phyloP scores from a whole-genome alignment of 495 filamentous ascomycete genomes.

The Lichina pygmaea region DNA sequence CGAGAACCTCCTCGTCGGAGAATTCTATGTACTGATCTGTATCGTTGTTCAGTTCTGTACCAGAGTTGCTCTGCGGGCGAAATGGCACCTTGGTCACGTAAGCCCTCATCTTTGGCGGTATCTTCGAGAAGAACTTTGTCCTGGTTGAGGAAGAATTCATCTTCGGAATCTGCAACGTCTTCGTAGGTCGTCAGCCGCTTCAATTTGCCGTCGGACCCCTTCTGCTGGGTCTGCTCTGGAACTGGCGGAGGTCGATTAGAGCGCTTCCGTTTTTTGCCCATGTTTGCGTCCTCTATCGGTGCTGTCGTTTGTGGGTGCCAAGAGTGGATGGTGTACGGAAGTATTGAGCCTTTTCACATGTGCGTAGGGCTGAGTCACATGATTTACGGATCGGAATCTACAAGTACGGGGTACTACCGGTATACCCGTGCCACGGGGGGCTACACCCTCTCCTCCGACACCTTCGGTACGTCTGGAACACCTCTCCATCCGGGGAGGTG shows the following conservation, averaged over 20 bases:
- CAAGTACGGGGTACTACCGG: too few species aligned
- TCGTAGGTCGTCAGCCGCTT: slow-evolving; percentile 39
- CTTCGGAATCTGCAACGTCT: slow-evolving; percentile 74
- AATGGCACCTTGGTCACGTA: too few species aligned
- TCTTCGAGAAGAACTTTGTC: slow-evolving; percentile 73
- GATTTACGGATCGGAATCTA: too few species aligned
- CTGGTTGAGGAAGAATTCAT: slow-evolving; percentile 63
- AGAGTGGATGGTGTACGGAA: too few species aligned
- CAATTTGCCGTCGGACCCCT: slow-evolving; percentile 25
- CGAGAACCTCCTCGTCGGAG: slow-evolving; percentile 77
- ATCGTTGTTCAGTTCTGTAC: background rate
- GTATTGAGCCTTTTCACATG: too few species aligned
- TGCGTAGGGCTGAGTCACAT: too few species aligned
- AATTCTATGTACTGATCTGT: slow-evolving; percentile 32
- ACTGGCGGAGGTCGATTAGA: slow-evolving; percentile 13
- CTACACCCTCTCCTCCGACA: too few species aligned
- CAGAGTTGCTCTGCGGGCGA: background rate
- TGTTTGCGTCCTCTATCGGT: slow-evolving; percentile 8
- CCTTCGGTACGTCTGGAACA: too few species aligned
- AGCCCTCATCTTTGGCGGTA: slow-evolving; percentile 25
- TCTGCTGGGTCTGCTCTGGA: too few species aligned
- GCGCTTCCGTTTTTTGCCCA: slow-evolving; percentile 67
- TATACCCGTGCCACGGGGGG: too few species aligned
- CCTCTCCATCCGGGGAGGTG: too few species aligned
- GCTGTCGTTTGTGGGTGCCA: too few species aligned